Evolutionary conservation across 192 early-diverging fungal species (phyloP).

Genomic region (Chytriomyces sp.): DNA sequence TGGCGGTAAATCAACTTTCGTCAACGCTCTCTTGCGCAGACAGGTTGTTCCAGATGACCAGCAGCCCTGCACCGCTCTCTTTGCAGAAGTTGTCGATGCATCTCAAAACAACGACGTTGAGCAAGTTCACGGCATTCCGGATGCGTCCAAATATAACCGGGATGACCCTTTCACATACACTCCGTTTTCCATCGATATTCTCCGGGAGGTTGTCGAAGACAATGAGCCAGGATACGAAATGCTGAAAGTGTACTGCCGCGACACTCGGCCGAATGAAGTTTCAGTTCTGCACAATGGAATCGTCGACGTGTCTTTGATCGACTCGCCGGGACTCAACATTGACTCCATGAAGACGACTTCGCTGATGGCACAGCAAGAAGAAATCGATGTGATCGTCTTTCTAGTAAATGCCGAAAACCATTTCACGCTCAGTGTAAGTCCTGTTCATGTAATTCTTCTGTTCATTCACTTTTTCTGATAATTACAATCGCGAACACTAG

Average conservation of each 20-base stretch:
- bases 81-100: constrained; percentile 95
- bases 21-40: constrained; percentile 90
- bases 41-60: constrained; percentile 94
- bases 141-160: constrained; percentile 71
- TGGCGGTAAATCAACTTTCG: constrained; percentile 96
- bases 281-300: constrained; percentile 92
- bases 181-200: constrained; percentile 69
- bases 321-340: constrained; percentile 97
- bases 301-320: constrained; percentile 95
- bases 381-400: constrained; percentile 99
- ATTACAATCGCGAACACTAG: constrained; percentile 46
- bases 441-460: neutral
- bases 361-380: constrained; percentile 96
- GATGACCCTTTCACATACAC: constrained; percentile 73
- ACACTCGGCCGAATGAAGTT: constrained; percentile 50
- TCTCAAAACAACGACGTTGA: constrained; percentile 87
- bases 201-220: constrained; percentile 84
- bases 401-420: constrained; percentile 99
- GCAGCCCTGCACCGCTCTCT: constrained; percentile 95
- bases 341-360: constrained; percentile 98
- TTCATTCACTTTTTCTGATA: neutral
- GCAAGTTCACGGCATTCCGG: constrained; percentile 88
- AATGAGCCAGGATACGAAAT: constrained; percentile 80
- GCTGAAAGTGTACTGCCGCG: constrained; percentile 91
- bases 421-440: constrained; percentile 91